Conservation (phyloP, 2,329 filamentous ascomycete genomes). For the Fusarium odoratissimum region DNA sequence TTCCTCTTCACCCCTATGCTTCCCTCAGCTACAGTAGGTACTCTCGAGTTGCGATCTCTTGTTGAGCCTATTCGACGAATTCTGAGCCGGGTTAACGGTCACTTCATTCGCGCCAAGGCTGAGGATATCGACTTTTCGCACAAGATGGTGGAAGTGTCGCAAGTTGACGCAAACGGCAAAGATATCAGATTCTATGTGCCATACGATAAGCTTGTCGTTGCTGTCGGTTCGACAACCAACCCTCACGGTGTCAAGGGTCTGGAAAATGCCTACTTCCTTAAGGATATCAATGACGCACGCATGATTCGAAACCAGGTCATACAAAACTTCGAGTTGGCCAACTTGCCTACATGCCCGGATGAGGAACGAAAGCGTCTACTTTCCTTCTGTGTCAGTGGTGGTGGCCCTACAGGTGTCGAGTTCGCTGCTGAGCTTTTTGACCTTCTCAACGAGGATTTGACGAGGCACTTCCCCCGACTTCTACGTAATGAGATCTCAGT, state of each 20-base stretch:
- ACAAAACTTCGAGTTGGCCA: slow-evolving; percentile 89
- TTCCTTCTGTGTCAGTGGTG: slow-evolving; percentile 96
- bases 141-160: slow-evolving; percentile 88
- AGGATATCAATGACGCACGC: slow-evolving; percentile 92
- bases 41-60: slow-evolving; percentile 87
- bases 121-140: slow-evolving; percentile 92
- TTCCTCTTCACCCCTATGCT: slow-evolving; percentile 99
- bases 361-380: slow-evolving; percentile 87
- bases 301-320: slow-evolving; percentile 89
- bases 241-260: slow-evolving; percentile 95
- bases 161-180: slow-evolving; percentile 76
- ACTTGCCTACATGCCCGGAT: slow-evolving; percentile 90
- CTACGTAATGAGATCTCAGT: slow-evolving; percentile 98
- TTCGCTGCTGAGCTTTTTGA: slow-evolving; percentile 98
- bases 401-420: slow-evolving; percentile 77
- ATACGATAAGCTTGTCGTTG: slow-evolving; percentile 95
- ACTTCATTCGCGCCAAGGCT: slow-evolving; percentile 89
- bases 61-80: slow-evolving; percentile 94
- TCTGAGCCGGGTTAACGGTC: slow-evolving; percentile 79
- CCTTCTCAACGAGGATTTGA: slow-evolving; percentile 93
- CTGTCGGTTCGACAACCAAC: slow-evolving; percentile 92
- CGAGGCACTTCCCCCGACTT: slow-evolving; percentile 84
- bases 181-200: slow-evolving; percentile 89
- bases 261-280: slow-evolving; percentile 93
- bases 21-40: slow-evolving; percentile 95